A percentile compares a stretch with the other conserved stretches of the same genome.
Conservation (phyloP, 352 stramenopile genomes). For the Albugo candida region DNA sequence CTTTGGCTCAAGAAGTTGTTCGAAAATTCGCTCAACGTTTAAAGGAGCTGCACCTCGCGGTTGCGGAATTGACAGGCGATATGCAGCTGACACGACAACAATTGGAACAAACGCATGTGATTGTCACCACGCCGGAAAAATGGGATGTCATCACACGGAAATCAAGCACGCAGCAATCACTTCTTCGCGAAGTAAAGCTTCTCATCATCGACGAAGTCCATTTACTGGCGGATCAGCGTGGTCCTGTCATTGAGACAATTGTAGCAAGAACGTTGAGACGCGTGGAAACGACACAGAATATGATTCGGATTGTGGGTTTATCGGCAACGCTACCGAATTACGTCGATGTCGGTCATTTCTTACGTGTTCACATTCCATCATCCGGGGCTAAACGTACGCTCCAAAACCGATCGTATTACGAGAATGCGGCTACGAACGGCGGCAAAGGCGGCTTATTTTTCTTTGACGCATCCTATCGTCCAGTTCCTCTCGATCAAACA, state of each 20-base stretch:
- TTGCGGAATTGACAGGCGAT: slow-evolving; percentile 93
- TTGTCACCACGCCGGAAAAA: slow-evolving; percentile 98
- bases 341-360: slow-evolving; percentile 93
- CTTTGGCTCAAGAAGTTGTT: slow-evolving; percentile 97
- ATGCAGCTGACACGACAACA: slow-evolving; percentile 96
- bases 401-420: slow-evolving; percentile 5
- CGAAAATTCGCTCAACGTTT: slow-evolving; percentile 92
- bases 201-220: slow-evolving; percentile 99
- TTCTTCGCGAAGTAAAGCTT: slow-evolving; percentile 83
- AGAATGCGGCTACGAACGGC: slow-evolving; percentile 57
- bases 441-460: slow-evolving; percentile 88
- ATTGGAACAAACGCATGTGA: slow-evolving; percentile 88
- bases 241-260: slow-evolving; percentile 98
- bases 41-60: slow-evolving; percentile 32
- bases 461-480: slow-evolving; percentile 95
- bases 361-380: slow-evolving; percentile 80
- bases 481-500: slow-evolving; percentile 95
- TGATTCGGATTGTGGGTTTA: slow-evolving; percentile 96
- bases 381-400: slow-evolving; percentile 9
- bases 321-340: slow-evolving; percentile 99
- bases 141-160: slow-evolving; percentile 99
- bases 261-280: slow-evolving; percentile 94
- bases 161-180: slow-evolving; percentile 76
- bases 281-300: slow-evolving; percentile 93
- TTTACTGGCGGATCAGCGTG: slow-evolving; percentile 94